phyloP scores from a whole-genome alignment of 2,329 filamentous ascomycete species.

The Paramyrothecium roridum region DNA sequence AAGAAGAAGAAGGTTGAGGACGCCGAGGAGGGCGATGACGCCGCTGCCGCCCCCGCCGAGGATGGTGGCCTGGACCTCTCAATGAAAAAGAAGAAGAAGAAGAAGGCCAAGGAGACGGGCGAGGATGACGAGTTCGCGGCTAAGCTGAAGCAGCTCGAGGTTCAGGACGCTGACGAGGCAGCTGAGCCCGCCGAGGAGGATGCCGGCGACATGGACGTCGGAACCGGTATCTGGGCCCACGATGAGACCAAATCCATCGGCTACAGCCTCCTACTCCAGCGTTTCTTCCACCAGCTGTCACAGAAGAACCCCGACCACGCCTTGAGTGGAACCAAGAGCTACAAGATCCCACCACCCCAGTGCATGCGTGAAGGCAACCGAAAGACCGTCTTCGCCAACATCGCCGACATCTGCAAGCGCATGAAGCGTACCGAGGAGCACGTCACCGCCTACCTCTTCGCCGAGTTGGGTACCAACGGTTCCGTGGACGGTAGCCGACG shows the following conservation, averaged over 20 bases:
- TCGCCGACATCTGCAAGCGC: conserved; percentile 96
- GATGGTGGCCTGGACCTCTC: conserved; percentile 53
- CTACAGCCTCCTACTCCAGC: conserved; percentile 80
- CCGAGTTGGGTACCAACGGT: conserved; percentile 95
- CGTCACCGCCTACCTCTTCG: conserved; percentile 94
- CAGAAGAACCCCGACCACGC: conserved; percentile 97
- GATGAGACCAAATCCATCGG: conserved; percentile 73
- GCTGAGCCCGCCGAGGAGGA: conserved; percentile 47
- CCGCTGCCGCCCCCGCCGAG: conserved; percentile 33
- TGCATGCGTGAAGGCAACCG: conserved; percentile 99
- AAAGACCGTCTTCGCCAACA: conserved; percentile 99
- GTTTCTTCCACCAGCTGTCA: conserved; percentile 93
- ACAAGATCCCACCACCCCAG: conserved; percentile 98
- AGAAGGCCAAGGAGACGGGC: conserved; percentile 54
- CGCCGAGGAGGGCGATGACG: conserved; percentile 46
- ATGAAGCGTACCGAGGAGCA: conserved; percentile 99
- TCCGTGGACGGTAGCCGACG: conserved; percentile 90
- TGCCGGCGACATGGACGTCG: conserved; percentile 77
- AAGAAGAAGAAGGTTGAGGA: conserved; percentile 55
- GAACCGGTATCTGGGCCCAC: conserved; percentile 88
- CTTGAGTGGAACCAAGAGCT: conserved; percentile 83
- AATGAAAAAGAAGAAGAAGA: conserved; percentile 82
- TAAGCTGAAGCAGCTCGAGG: conserved; percentile 60
- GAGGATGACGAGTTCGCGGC: conserved; percentile 63
- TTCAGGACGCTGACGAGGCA: conserved; percentile 62